phyloP scores from a whole-genome alignment of 192 early-diverging fungal genomes.

The Coemansia sp. region DNA sequence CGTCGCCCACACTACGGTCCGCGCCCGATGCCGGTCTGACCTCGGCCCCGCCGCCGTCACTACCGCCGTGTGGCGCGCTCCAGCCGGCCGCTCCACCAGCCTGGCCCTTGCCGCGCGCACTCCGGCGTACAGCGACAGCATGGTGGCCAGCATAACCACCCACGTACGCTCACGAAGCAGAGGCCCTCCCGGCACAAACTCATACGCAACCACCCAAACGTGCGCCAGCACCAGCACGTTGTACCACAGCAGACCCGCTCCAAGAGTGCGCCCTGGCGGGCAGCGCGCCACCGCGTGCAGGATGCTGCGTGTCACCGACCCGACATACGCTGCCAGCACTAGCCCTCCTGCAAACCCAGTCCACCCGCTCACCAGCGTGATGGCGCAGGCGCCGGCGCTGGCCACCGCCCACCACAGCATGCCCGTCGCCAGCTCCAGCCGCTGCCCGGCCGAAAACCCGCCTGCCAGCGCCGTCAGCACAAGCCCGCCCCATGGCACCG shows the following conservation, averaged over 20 bases:
- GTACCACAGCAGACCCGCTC: constrained; percentile 61
- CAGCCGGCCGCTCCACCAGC: constrained; percentile 13
- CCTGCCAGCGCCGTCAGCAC: constrained; percentile 58
- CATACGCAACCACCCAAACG: constrained; percentile 81
- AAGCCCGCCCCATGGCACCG: constrained; percentile 68
- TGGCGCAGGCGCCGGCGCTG: constrained; percentile 51
- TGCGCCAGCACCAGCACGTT: constrained; percentile 70
- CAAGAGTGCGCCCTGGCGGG: constrained; percentile 65
- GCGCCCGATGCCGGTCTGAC: constrained; percentile 15
- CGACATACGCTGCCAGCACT: constrained; percentile 58
- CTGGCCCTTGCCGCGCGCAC: constrained; percentile 50
- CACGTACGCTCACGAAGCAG: constrained; percentile 72
- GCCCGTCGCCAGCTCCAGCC: constrained; percentile 31
- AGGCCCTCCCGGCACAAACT: constrained; percentile 77
- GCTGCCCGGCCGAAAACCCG: constrained; percentile 53
- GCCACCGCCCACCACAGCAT: constrained; percentile 62
- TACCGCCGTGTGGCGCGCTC: background rate
- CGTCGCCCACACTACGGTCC: constrained; percentile 6
- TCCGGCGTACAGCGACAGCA: constrained; percentile 56
- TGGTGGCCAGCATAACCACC: constrained; percentile 61
- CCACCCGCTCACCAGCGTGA: constrained; percentile 62
- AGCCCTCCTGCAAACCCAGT: constrained; percentile 64
- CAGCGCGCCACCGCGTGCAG: constrained; percentile 56
- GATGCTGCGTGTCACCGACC: constrained; percentile 59
- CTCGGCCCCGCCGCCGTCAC: background rate